Evolutionary conservation across 2,329 filamentous ascomycete genomes (phyloP), one percentile per base, ranked within the genome.

Genomic region (Fusarium annulatum): DNA sequence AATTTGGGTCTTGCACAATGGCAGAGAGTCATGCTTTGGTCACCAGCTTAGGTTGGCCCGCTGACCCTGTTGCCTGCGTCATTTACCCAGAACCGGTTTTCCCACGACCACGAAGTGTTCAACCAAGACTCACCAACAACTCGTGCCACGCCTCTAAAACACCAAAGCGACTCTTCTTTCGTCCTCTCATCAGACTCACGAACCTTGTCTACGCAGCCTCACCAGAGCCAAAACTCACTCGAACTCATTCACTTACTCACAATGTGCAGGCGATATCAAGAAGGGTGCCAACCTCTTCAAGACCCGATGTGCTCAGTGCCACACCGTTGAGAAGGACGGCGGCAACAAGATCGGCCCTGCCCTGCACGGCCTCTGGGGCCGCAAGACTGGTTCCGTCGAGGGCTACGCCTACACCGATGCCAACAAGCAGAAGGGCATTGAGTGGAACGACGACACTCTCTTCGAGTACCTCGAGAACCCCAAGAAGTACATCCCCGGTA

Each of bases 401-500:
- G 96, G 96, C 78, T 99, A 93, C 91, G 88, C 94, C 83, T 99
- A 98, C 92, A 97, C 96, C 86, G 96, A 99, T 83, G 96, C 96
- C 90, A 99, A 99, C 94, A 98, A 98, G 93, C 88, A 93, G 83
- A 97, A 97, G 89, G 95, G 92, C 81, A 91, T 99, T 80, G 89
- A 86, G 80, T 99, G 96, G 96, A 87, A 94, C 79, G 91, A 97
- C 83, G 85, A 91, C 76, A 93, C 94, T 85, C 90, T 99, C 80
- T 98, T 97, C 87, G 90, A 92, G 78, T 99, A 99, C 92, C 95
- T 99, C 82, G 96, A 99, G 91, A 98, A 98, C 93, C 96, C 96
- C 88, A 99, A 99, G 93, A 98, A 98, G 91, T 99, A 95, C 92
- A 98, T 99, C 77, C 96, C 96, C 79, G 96, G 96, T 80, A 99